These are phyloP conservation scores for Diddensiella santjacobensis DNA, from an alignment of 805 yeast genomes.

Conservation along the genomic window DNA sequence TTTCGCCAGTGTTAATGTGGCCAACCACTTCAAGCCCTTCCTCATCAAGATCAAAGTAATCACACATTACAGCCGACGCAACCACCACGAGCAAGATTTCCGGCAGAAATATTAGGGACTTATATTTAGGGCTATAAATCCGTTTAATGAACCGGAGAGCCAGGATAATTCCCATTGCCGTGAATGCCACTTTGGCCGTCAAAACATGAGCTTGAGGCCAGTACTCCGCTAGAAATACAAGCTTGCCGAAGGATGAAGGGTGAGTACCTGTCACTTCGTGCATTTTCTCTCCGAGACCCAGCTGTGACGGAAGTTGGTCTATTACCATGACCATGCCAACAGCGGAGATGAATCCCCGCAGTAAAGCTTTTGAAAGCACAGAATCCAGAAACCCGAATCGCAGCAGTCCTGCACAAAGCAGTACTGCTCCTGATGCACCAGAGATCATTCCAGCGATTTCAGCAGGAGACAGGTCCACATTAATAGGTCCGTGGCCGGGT, in stretches of 20 bases:
- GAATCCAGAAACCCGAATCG: constrained; percentile 83
- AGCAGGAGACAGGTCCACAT: constrained; percentile 38
- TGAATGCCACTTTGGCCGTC: constrained; percentile 58
- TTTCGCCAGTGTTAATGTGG: constrained; percentile 48
- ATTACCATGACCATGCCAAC: constrained; percentile 81
- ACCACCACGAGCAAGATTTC: constrained; percentile 79
- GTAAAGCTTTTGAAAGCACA: constrained; percentile 68
- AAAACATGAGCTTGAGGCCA: constrained; percentile 47
- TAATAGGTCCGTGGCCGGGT: constrained; percentile 3
- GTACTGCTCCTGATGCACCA: constrained; percentile 67
- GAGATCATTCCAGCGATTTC: constrained; percentile 67
- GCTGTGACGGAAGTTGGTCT: constrained; percentile 66
- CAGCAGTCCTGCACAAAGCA: constrained; percentile 71
- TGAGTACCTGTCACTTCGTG: constrained; percentile 39
- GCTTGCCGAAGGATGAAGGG: constrained; percentile 70
- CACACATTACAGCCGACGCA: constrained; percentile 52
- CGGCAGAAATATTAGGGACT: constrained; percentile 63
- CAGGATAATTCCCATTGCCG: constrained; percentile 46
- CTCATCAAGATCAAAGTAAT: constrained; percentile 32
- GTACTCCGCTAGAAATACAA: constrained; percentile 52
- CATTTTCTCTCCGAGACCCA: constrained; percentile 56
- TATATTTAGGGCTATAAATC: constrained; percentile 32
- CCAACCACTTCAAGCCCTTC: constrained; percentile 70
- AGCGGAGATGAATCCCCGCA: constrained; percentile 81
- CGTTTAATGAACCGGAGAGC: constrained; percentile 42